A percentile compares a stretch with the other conserved stretches of the same genome.
These are phyloP conservation scores for Sordariomycetes sp. DNA, from an alignment of 2,329 filamentous ascomycete species.

Conservation along the genomic window DNA sequence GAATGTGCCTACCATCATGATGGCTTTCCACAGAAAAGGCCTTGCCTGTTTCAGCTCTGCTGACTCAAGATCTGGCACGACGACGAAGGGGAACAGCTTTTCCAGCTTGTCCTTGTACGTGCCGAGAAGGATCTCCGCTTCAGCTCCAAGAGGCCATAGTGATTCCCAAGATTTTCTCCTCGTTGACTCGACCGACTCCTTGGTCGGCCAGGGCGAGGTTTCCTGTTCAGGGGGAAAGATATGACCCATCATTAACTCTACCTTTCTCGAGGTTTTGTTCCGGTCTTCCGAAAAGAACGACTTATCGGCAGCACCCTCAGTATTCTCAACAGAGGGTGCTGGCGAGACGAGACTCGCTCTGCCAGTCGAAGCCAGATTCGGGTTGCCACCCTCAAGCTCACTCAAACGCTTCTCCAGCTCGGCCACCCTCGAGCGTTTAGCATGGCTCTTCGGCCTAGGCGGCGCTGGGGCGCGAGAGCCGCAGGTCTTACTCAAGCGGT, in stretches of 20 bases:
- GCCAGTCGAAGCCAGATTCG: background rate
- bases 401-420: slow-evolving; percentile 41
- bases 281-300: too few species aligned
- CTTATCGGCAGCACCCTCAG: too few species aligned
- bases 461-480: slow-evolving; percentile 36
- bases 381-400: slow-evolving; percentile 20
- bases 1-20: slow-evolving; percentile 34
- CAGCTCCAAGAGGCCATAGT: slow-evolving; percentile 30
- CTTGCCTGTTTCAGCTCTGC: slow-evolving; percentile 24
- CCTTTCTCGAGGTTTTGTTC: too few species aligned
- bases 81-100: slow-evolving; percentile 34
- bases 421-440: slow-evolving; percentile 37
- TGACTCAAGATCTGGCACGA: slow-evolving; percentile 27
- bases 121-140: slow-evolving; percentile 29
- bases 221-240: background rate
- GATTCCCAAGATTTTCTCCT: slow-evolving; percentile 13
- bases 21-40: slow-evolving; percentile 39
- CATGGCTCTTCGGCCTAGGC: slow-evolving; percentile 34
- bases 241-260: too few species aligned
- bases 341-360: too few species aligned
- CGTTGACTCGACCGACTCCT: too few species aligned
- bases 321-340: too few species aligned
- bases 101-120: slow-evolving; percentile 23
- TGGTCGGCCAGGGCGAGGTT: background rate
- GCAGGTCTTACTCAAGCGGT: slow-evolving; percentile 37